phyloP scores from a whole-genome alignment of 2,329 filamentous ascomycete genomes.

The Reticulascus tulasneorum region DNA sequence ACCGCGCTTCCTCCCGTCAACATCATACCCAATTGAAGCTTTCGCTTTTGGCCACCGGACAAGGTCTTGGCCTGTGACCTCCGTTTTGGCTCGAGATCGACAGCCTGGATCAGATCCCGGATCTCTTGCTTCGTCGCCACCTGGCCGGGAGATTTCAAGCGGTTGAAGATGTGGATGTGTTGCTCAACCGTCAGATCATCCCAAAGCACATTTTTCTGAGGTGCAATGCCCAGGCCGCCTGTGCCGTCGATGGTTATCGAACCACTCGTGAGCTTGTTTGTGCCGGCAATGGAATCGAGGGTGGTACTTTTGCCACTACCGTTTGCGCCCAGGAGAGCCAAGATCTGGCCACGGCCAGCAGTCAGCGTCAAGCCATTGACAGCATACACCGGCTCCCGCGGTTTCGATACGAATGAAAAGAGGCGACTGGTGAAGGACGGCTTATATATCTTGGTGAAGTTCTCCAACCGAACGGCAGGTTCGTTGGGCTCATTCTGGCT shows the following conservation, averaged over 20 bases:
- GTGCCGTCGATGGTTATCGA: constrained; percentile 73
- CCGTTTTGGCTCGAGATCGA: constrained; percentile 74
- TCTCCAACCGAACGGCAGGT: constrained; percentile 64
- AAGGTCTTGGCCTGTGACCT: constrained; percentile 71
- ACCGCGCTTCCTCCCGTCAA: constrained; percentile 84
- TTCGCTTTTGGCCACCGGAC: constrained; percentile 88
- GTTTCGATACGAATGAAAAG: constrained; percentile 41
- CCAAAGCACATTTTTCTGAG: constrained; percentile 94
- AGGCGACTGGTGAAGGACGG: constrained; percentile 59
- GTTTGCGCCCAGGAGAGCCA: constrained; percentile 83
- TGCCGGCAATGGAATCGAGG: constrained; percentile 79
- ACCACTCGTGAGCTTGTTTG: constrained; percentile 72
- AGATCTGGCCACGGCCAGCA: constrained; percentile 74
- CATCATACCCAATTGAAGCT: constrained; percentile 92
- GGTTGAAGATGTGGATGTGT: constrained; percentile 80
- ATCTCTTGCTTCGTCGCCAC: constrained; percentile 57
- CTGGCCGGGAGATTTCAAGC: constrained; percentile 63
- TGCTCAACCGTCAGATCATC: constrained; percentile 82
- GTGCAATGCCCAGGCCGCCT: constrained; percentile 79
- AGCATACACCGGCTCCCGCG: constrained; percentile 68
- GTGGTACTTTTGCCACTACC: constrained; percentile 90
- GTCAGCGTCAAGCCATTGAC: constrained; percentile 70
- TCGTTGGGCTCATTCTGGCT: constrained; percentile 23
- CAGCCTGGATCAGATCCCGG: constrained; percentile 58
- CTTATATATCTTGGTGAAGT: constrained; percentile 74